These are phyloP conservation scores for Chlorella sp. DNA, from an alignment of 139 green algal species.

Conservation along the genomic window DNA sequence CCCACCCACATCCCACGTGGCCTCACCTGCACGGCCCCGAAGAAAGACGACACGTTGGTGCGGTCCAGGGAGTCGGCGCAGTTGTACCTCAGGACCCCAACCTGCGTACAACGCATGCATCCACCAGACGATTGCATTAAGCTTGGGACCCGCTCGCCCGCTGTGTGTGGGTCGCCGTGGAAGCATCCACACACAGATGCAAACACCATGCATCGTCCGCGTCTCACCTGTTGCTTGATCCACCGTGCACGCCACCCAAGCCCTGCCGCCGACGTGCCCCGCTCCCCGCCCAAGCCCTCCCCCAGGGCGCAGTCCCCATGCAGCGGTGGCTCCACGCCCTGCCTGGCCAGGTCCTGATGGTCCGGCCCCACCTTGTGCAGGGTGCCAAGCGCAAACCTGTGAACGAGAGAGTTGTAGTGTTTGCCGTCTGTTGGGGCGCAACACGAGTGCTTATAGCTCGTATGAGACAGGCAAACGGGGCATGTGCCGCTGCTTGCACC, in stretches of 20 bases:
- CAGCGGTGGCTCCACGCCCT: not conserved
- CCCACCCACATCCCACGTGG: too few species aligned
- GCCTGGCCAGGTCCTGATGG: not conserved
- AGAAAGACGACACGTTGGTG: conserved; percentile 95
- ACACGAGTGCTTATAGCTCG: too few species aligned
- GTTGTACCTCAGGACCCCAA: conserved; percentile 84
- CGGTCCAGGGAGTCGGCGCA: conserved; percentile 96
- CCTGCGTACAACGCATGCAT: too few species aligned
- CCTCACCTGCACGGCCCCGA: conserved; percentile 74
- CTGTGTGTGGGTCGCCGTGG: too few species aligned
- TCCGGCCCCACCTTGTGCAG: conserved; percentile 6
- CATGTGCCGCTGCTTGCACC: too few species aligned
- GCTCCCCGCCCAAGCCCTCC: not conserved
- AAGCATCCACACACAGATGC: too few species aligned
- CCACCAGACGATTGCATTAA: too few species aligned
- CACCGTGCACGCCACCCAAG: conserved; percentile 47
- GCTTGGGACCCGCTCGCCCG: too few species aligned
- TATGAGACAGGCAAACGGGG: too few species aligned
- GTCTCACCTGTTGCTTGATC: conserved; percentile 39
- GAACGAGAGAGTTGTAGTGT: too few species aligned
- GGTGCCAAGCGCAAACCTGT: conserved; percentile 16
- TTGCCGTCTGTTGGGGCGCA: too few species aligned
- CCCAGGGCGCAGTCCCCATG: not conserved
- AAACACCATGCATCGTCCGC: too few species aligned
- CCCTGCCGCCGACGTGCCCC: conserved; percentile 14